Evolutionary conservation across 2,329 filamentous ascomycete genomes (phyloP), one percentile per base, ranked within the genome.

Genomic region (Aspergillus glaucus): DNA sequence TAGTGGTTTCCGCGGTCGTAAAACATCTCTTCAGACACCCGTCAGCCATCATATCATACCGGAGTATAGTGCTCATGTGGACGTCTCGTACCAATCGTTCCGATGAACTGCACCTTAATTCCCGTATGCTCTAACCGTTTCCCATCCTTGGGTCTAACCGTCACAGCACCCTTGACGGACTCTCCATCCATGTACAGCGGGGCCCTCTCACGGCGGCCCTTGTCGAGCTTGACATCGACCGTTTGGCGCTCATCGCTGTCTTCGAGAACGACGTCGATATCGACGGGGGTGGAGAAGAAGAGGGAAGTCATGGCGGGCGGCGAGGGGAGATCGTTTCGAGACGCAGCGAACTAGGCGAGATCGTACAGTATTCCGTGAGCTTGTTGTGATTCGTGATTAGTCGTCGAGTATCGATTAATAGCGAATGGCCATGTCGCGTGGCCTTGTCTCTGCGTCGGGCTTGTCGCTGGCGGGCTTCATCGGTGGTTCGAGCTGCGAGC

Each of bases 81-180:
- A 22, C 19, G 74, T 54, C 26, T 42, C 56, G 49, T 75, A 93
- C 89, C 89, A 78, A 98, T 98, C 55, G 91, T 94, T 68, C 93
- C 93, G 63, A 98, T 96, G 76, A 98, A 98, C 70, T 98, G 93
- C 62, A 98, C 92, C 75, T 98, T 98, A 80, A 98, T 96, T 61
- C 93, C 93, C 9, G 91, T 97, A 72, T 98, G 93, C 73, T 98
- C 93, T 65, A 98, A 78, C 53, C 93, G 83, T 79, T 97, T 97
- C 66, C 93, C 93, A 78, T 98, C 93, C 74, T 98, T 98, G 44
- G 93, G 93, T 59, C 93, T 79, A 59, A 98, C 85, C 6, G 93
- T 98, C 53, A 98, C 91, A 45, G 87, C 87, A 63, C 92, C 93
- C 77, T 95, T 96, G 65, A 98, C 92, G 39, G 91, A 96, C 77